phyloP scores from a whole-genome alignment of 1,139 yeast species.

The Chernovozyma aurita region DNA sequence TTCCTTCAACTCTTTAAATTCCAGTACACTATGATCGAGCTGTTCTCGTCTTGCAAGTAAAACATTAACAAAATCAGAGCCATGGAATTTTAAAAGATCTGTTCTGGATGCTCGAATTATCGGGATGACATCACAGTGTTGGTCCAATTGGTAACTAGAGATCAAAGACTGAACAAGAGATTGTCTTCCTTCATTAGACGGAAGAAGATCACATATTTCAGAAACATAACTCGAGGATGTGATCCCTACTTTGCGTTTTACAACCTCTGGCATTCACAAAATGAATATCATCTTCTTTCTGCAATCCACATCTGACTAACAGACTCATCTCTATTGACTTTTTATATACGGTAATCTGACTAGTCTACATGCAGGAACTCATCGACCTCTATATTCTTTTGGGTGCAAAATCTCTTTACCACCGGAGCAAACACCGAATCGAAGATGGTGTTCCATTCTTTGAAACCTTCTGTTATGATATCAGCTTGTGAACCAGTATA shows the following conservation, averaged over 20 bases:
- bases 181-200: conserved; percentile 50
- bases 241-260: conserved; percentile 15
- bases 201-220: conserved; percentile 38
- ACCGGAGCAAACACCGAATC: conserved; percentile 6
- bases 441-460: conserved; percentile 18
- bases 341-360: too few species aligned
- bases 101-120: conserved; percentile 18
- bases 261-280: conserved; percentile 1
- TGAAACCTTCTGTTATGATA: conserved; percentile 17
- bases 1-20: conserved; percentile 1
- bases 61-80: conserved; percentile 27
- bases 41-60: conserved; percentile 22
- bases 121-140: conserved; percentile 18
- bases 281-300: background rate
- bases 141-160: conserved; percentile 34
- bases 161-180: conserved; percentile 41
- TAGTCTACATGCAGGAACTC: background rate
- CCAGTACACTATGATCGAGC: conserved; percentile 8
- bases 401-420: conserved; percentile 8
- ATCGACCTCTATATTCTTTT: conserved; percentile 4
- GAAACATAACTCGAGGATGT: conserved; percentile 18
- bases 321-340: too few species aligned
- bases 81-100: conserved; percentile 38
- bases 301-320: too few species aligned
- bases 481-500: too few species aligned